These are phyloP conservation scores for Polyporus tsugae DNA, from an alignment of 1,284 basidiomycete species.

Conservation along the genomic window DNA sequence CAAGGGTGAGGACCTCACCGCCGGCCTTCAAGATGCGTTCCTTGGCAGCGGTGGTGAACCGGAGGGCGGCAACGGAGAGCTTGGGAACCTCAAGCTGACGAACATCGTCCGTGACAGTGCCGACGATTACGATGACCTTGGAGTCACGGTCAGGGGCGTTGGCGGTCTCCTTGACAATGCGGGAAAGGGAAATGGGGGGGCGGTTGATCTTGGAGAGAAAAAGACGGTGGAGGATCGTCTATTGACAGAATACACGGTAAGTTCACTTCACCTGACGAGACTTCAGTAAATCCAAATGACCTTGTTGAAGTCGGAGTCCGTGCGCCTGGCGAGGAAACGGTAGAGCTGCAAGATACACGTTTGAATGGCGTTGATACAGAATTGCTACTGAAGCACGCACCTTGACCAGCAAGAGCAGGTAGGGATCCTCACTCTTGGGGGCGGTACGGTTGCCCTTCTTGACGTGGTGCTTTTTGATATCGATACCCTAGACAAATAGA, in stretches of 20 bases:
- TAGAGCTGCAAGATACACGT: constrained; percentile 75
- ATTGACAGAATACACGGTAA: constrained; percentile 25
- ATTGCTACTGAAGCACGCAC: constrained; percentile 51
- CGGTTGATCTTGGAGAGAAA: constrained; percentile 99
- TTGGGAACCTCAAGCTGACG: constrained; percentile 91
- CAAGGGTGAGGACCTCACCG: constrained; percentile 94
- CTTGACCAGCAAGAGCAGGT: constrained; percentile 98
- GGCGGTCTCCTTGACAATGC: constrained; percentile 85
- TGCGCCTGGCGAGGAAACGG: constrained; percentile 98
- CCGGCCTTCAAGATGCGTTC: constrained; percentile 96
- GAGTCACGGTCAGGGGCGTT: constrained; percentile 74
- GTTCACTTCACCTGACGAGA: constrained; percentile 1
- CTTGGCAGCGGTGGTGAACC: constrained; percentile 93
- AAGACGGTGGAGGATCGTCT: constrained; percentile 95
- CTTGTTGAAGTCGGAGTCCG: constrained; percentile 98
- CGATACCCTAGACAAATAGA: constrained; percentile 83
- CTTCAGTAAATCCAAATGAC: constrained; percentile 46
- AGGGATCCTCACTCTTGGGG: constrained; percentile 99
- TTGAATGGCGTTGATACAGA: background rate
- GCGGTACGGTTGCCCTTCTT: constrained; percentile 96
- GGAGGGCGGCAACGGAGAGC: constrained; percentile 92
- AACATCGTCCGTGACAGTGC: constrained; percentile 96
- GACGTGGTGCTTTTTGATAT: constrained; percentile 97
- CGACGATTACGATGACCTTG: constrained; percentile 92
- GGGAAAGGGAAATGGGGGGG: constrained; percentile 94